Evolutionary conservation across 2,329 filamentous ascomycete species (phyloP).

Genomic region (Alternaria incomplexa): DNA sequence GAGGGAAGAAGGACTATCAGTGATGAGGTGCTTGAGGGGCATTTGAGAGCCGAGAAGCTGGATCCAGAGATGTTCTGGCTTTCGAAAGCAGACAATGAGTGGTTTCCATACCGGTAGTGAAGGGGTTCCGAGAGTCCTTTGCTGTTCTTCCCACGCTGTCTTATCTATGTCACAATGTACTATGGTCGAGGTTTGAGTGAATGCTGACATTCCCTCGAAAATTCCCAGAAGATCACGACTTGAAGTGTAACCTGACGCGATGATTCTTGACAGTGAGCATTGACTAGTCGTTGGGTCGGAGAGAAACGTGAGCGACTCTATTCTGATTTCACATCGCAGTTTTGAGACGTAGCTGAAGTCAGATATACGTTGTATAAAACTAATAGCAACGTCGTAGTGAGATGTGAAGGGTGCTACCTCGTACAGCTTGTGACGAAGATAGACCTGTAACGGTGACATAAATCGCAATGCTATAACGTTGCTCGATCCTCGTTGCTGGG

Average conservation of each 20-base stretch:
- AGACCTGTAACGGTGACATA: not conserved
- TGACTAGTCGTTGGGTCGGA: not conserved
- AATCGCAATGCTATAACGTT: not conserved
- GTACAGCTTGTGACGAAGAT: not conserved
- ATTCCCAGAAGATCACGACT: not conserved
- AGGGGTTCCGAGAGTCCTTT: not conserved
- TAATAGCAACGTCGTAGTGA: not conserved
- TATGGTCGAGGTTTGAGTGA: not conserved
- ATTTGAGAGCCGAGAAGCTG: not conserved
- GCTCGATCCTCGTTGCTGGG: not conserved
- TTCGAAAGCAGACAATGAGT: not conserved
- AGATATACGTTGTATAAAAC: not conserved
- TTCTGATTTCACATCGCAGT: not conserved
- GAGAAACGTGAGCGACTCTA: not conserved
- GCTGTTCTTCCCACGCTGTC: fast-evolving
- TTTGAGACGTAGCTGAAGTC: not conserved
- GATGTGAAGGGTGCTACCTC: not conserved
- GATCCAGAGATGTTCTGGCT: not conserved
- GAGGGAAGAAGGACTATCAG: not conserved
- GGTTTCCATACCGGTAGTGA: not conserved
- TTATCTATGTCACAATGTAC: not conserved
- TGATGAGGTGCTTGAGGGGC: not conserved
- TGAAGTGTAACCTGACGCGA: not conserved
- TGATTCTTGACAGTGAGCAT: not conserved
- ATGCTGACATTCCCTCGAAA: not conserved